Base-by-base conservation (phyloP, 202 grass and related monocot genomes). In the Zoysia matrella region DNA sequence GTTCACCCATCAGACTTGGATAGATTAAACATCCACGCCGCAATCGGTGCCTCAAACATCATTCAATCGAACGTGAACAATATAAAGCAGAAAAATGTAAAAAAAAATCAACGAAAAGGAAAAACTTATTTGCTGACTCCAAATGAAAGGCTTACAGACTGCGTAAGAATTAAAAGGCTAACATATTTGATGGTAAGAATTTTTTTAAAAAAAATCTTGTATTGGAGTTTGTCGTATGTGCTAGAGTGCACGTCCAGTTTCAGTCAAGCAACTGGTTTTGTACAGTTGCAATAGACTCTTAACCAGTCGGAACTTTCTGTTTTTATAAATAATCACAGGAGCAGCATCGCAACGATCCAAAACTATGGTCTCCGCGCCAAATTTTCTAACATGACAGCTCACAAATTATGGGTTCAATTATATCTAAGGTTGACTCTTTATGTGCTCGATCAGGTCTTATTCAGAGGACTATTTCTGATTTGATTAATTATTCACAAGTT, bases 221-320 rank as follows among this genome's bases (percentile, higher is more conserved):
- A 22, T 22, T 22, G 22, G 47, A 50, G 0, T 51, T 69, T 86
- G 48, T 68, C 63, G 55, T 64, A 81, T 47, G 7, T 52, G 61
- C 45, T 83, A 79, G 82, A 79, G 78, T 84, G 7, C 48, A 7
- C 22, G 22, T 22, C 22, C 22, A 11, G 63, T 56, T 82, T 78
- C 78, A 82, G 52, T 89, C 83, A 78, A 68, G 67, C 47, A 41
- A 86, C 88, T 90, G 50, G 88, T 69, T 78, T 44, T 74, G 13
- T 56, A 90, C 77, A 83, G 74, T 79, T 69, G 81, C 68, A 69
- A 79, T 39, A 74, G 74, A 83, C 63, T 74, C 61, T 82, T 86
- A 42, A 83, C 79, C 69, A 86, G 61, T 16, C 51, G 62, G 73
- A 22, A 22, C 22, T 22, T 22, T 22, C 22, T 22, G 22, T 22